These are phyloP conservation scores for Fusarium sp. DNA, from an alignment of 2,329 filamentous ascomycete species.

Conservation along the genomic window DNA sequence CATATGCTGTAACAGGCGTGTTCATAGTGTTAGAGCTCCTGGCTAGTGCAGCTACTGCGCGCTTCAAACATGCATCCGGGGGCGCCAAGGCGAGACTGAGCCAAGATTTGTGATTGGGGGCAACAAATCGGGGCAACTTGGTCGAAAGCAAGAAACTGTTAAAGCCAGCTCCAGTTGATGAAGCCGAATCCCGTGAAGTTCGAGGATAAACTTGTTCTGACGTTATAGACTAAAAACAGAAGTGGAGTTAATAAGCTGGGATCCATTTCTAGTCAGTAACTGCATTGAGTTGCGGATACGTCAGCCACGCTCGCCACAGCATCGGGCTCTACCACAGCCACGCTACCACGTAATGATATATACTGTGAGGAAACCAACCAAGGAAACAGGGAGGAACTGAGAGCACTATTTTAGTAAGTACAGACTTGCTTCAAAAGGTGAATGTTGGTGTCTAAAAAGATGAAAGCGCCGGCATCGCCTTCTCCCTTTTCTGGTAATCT, in stretches of 20 bases:
- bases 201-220: slow-evolving; percentile 21
- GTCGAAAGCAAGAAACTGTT: not conserved
- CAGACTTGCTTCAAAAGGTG: not conserved
- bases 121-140: slow-evolving; percentile 4
- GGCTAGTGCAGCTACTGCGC: not conserved
- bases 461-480: not conserved
- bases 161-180: slow-evolving; percentile 4
- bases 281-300: not conserved
- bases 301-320: slow-evolving; percentile 17
- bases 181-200: slow-evolving; percentile 23
- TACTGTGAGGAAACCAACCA: not conserved
- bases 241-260: not conserved
- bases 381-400: not conserved
- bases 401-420: not conserved
- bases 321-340: slow-evolving; percentile 13
- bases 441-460: not conserved
- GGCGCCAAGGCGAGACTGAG: not conserved
- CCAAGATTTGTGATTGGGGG: not conserved
- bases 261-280: not conserved
- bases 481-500: not conserved
- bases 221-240: slow-evolving; percentile 4
- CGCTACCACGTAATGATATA: not conserved
- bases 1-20: slow-evolving; percentile 24
- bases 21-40: not conserved
- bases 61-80: slow-evolving; percentile 7